Conservation (phyloP, 164 flowering plant genomes). For the Chimonanthus praecox region DNA sequence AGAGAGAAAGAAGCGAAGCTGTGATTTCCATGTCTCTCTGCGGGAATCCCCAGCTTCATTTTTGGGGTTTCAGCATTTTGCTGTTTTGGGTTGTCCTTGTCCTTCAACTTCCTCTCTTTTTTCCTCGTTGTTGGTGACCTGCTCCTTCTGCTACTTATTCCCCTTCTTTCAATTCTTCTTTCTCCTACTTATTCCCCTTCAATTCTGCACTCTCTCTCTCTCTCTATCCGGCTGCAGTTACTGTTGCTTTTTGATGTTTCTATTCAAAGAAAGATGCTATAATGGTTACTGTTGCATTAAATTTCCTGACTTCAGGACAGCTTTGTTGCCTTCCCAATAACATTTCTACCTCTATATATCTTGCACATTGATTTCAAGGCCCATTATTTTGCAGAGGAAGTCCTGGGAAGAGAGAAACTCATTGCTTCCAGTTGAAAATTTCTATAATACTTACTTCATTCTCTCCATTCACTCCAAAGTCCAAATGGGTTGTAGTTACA, state of each 20-base stretch:
- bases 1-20: conserved; percentile 13
- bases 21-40: conserved; percentile 13
- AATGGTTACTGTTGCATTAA: conserved; percentile 26
- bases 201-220: conserved; percentile 10
- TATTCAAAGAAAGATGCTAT: conserved; percentile 3
- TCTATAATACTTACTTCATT: not conserved
- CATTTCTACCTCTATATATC: conserved; percentile 3
- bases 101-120: conserved; percentile 3
- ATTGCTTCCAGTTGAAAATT: not conserved
- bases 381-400: not conserved
- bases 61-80: conserved; percentile 3
- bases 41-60: conserved; percentile 5
- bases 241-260: conserved; percentile 25
- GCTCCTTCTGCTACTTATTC: conserved; percentile 15
- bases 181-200: conserved; percentile 4
- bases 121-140: not conserved
- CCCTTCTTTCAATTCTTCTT: conserved; percentile 7
- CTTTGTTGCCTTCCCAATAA: conserved; percentile 16
- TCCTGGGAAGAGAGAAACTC: not conserved
- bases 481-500: conserved; percentile 28
- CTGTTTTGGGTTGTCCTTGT: conserved; percentile 7
- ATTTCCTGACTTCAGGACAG: conserved; percentile 10
- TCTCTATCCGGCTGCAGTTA: conserved; percentile 1
- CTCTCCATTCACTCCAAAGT: not conserved
- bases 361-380: not conserved